A percentile compares a stretch with the other conserved stretches of the same genome.
These are phyloP conservation scores for Rhizophagus clarus DNA, from an alignment of 192 early-diverging fungal species.

Conservation along the genomic window DNA sequence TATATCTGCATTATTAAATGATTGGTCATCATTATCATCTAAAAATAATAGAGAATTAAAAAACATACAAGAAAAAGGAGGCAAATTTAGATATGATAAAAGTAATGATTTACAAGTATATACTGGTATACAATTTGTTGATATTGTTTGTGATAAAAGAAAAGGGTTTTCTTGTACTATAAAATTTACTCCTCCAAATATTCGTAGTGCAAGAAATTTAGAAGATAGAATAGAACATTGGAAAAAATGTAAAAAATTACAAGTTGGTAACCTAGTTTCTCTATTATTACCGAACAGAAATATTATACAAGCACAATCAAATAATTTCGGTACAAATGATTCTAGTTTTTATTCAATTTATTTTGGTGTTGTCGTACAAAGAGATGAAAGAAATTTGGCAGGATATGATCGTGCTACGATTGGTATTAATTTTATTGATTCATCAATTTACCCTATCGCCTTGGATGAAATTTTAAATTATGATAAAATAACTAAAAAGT, in stretches of 20 bases:
- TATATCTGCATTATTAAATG: constrained; percentile 28
- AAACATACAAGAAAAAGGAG: constrained; percentile 32
- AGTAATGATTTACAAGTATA: constrained; percentile 42
- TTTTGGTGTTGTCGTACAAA: constrained; percentile 40
- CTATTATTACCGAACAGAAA: constrained; percentile 30
- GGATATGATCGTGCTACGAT: constrained; percentile 29
- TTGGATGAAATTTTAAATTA: constrained; percentile 13
- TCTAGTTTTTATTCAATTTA: not conserved
- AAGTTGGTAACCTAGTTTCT: constrained; percentile 49
- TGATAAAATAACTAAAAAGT: not conserved
- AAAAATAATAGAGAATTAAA: constrained; percentile 22
- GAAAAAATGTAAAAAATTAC: constrained; percentile 44
- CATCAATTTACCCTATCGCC: constrained; percentile 31
- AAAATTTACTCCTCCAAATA: constrained; percentile 30
- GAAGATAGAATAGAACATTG: constrained; percentile 45
- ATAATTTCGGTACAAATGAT: not conserved
- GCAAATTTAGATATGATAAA: constrained; percentile 29
- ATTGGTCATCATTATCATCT: too few species aligned
- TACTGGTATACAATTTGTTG: constrained; percentile 37
- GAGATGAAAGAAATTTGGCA: constrained; percentile 36
- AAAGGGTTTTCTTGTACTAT: constrained; percentile 31
- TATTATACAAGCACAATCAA: not conserved
- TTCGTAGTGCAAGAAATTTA: not conserved
- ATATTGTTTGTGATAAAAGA: constrained; percentile 33
- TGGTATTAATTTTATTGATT: constrained; percentile 38